phyloP scores from a whole-genome alignment of 768 basidiomycete species.

The Phaffia australis region DNA sequence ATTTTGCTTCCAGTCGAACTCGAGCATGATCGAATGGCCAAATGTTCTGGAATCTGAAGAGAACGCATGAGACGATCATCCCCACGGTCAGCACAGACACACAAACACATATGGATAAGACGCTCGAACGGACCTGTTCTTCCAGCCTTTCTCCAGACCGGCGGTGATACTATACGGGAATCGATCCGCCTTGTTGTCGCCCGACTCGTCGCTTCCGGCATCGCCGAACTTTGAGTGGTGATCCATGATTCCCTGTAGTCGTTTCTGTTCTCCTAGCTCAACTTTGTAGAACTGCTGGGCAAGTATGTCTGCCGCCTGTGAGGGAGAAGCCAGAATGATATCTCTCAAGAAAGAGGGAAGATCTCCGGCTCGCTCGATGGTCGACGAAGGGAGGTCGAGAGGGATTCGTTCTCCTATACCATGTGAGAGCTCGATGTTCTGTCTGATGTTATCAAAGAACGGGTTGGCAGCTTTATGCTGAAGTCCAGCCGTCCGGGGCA shows the following conservation, averaged over 20 bases:
- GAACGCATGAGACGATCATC: background rate
- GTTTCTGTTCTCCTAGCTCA: slow-evolving; percentile 77
- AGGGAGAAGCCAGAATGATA: slow-evolving; percentile 46
- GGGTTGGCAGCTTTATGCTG: slow-evolving; percentile 57
- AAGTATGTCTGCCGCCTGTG: slow-evolving; percentile 57
- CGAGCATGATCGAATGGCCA: slow-evolving; percentile 68
- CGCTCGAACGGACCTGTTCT: slow-evolving; percentile 59
- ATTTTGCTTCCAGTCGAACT: slow-evolving; percentile 52
- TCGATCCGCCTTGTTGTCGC: slow-evolving; percentile 21
- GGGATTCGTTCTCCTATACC: slow-evolving; percentile 66
- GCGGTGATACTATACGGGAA: slow-evolving; percentile 93
- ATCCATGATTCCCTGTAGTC: slow-evolving; percentile 82
- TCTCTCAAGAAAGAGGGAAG: slow-evolving; percentile 68
- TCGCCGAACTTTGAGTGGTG: slow-evolving; percentile 54
- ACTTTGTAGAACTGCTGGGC: slow-evolving; percentile 90
- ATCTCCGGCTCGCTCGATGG: slow-evolving; percentile 51
- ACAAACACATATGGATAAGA: background rate
- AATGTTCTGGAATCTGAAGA: slow-evolving; percentile 73
- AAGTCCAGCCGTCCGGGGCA: too few relatives aligned
- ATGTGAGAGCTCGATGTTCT: slow-evolving; percentile 67
- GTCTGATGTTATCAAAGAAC: slow-evolving; percentile 82
- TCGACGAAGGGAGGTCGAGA: slow-evolving; percentile 47
- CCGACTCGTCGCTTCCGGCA: slow-evolving; percentile 4
- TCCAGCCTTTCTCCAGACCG: slow-evolving; percentile 83
- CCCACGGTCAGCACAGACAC: background rate